Evolutionary conservation across 305 asterid genomes (phyloP).

Genomic region (Solanum hybrid): DNA sequence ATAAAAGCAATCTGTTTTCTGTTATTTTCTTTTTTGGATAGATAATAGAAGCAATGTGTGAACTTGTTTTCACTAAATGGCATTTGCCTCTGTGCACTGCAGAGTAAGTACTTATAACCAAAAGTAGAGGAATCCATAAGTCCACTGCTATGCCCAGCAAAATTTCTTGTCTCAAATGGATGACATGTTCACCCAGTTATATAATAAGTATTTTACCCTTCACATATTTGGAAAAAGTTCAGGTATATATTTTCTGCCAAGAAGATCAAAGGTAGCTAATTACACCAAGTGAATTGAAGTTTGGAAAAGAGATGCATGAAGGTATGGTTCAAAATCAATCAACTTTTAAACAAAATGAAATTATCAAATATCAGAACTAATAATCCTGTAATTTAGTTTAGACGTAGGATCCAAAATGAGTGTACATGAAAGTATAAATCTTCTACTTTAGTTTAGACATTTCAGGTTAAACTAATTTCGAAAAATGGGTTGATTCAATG

Average conservation of each 20-base stretch:
- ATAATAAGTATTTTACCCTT: background rate
- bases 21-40: background rate
- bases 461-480: background rate
- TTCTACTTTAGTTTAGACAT: background rate
- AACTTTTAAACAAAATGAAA: background rate
- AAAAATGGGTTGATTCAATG: background rate
- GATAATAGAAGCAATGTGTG: background rate
- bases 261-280: background rate
- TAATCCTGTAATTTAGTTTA: background rate
- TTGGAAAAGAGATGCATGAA: background rate
- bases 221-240: background rate
- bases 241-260: background rate
- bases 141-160: background rate
- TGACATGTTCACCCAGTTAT: background rate
- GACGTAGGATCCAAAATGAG: background rate
- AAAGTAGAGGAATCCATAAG: background rate
- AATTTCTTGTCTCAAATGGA: background rate
- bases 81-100: background rate
- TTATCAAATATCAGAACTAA: background rate
- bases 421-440: background rate
- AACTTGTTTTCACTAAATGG: background rate
- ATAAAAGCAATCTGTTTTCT: background rate
- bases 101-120: background rate
- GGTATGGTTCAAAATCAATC: background rate
- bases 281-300: background rate